Evolutionary conservation across 495 filamentous ascomycete genomes (phyloP).

Genomic region (Rostrohypoxylon terebratum): DNA sequence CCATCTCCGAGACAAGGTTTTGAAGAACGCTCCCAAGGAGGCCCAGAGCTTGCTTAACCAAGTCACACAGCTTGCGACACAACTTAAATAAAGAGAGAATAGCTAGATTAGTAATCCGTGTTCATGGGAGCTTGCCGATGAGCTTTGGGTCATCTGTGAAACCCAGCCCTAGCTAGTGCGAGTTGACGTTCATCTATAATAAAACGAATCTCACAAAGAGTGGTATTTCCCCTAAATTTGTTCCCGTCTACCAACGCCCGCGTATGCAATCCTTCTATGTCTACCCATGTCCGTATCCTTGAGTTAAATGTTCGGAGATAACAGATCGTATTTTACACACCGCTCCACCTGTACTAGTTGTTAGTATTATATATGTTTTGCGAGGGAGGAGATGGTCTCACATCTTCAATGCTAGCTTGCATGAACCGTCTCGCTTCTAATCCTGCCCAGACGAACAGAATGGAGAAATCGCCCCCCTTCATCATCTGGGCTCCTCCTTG

Average conservation of each 20-base stretch:
- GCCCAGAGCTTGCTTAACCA: constrained; percentile 52
- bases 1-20: constrained; percentile 61
- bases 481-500: constrained; percentile 76
- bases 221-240: constrained; percentile 14
- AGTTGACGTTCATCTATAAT: constrained; percentile 28
- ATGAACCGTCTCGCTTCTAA: constrained; percentile 89
- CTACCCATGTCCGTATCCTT: constrained; percentile 21
- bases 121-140: background rate
- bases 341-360: constrained; percentile 67
- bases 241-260: constrained; percentile 27
- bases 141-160: background rate
- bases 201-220: constrained; percentile 13
- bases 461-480: constrained; percentile 83
- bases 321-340: constrained; percentile 84
- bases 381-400: constrained; percentile 56
- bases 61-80: constrained; percentile 52
- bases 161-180: constrained; percentile 10
- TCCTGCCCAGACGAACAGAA: constrained; percentile 94
- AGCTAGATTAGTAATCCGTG: background rate
- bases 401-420: constrained; percentile 87
- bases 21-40: constrained; percentile 59
- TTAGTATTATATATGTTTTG: constrained; percentile 37
- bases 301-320: constrained; percentile 81
- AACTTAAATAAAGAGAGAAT: constrained; percentile 41
- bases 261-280: constrained; percentile 34